These are phyloP conservation scores for Chaetomium cochliodes DNA, from an alignment of 495 filamentous ascomycete genomes.

Conservation along the genomic window DNA sequence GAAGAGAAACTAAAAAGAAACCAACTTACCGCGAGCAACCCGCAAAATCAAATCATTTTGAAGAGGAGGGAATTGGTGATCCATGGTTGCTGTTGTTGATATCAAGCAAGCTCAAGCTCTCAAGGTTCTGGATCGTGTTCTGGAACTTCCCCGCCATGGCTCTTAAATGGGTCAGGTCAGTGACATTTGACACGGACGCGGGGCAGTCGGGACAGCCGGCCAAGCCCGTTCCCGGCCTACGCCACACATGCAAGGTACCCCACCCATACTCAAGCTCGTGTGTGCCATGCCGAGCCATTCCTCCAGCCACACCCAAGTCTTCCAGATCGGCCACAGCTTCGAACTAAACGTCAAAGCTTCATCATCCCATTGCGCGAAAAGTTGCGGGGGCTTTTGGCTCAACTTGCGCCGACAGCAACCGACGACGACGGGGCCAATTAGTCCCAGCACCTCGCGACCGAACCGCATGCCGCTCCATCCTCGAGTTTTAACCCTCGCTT, in stretches of 20 bases:
- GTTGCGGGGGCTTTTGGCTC: not conserved
- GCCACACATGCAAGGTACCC: constrained; percentile 19
- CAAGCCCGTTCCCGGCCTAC: not conserved
- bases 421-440: constrained; percentile 13
- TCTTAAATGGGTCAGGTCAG: not conserved
- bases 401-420: constrained; percentile 1
- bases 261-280: not conserved
- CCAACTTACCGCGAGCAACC: constrained; percentile 73
- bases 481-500: not conserved
- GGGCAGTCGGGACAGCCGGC: constrained; percentile 10
- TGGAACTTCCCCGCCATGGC: constrained; percentile 19
- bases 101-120: not conserved
- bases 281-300: not conserved
- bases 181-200: not conserved
- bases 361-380: constrained; percentile 1
- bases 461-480: constrained; percentile 6
- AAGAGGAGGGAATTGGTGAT: constrained; percentile 64
- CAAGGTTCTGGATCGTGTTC: not conserved
- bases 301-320: not conserved
- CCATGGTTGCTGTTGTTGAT: constrained; percentile 24
- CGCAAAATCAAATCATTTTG: constrained; percentile 88
- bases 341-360: constrained; percentile 6
- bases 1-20: constrained; percentile 1
- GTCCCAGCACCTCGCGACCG: not conserved
- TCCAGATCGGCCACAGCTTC: constrained; percentile 2